Percentiles rank a stretch among this genome's conserved stretches.
phyloP scores from a whole-genome alignment of 306 rosid genomes.

The Prunus mongolica region DNA sequence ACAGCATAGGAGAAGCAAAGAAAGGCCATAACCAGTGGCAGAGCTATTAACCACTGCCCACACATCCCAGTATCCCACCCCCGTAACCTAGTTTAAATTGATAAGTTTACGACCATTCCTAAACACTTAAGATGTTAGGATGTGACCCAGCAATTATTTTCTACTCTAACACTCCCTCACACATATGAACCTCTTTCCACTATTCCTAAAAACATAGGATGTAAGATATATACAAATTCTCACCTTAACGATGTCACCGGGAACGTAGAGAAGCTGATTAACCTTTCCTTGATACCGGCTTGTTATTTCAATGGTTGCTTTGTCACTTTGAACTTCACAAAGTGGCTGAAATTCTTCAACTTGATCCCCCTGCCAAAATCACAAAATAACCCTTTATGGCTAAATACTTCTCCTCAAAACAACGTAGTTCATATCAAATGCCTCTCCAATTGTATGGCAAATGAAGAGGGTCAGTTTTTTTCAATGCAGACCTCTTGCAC shows the following conservation, averaged over 20 bases:
- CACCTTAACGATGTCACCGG: conserved; percentile 92
- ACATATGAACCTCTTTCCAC: neutral
- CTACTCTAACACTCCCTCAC: neutral
- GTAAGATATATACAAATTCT: conserved; percentile 5
- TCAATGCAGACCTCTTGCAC: conserved; percentile 61
- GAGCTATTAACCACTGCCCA: too few species aligned
- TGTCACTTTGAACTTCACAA: conserved; percentile 98
- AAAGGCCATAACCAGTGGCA: too few species aligned
- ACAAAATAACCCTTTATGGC: neutral
- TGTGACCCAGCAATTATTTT: neutral
- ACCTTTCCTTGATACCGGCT: conserved; percentile 89
- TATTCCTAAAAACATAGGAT: neutral
- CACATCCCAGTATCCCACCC: neutral
- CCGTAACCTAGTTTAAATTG: neutral
- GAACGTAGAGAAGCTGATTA: conserved; percentile 50
- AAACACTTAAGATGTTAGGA: neutral
- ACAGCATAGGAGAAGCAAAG: too few species aligned
- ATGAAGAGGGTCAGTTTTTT: neutral
- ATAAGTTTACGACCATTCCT: neutral
- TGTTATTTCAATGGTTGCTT: conserved; percentile 97
- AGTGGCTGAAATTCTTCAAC: conserved; percentile 87
- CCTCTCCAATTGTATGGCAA: neutral
- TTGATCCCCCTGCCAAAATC: conserved; percentile 68
- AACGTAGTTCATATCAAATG: neutral
- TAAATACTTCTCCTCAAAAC: too few species aligned